phyloP scores from a whole-genome alignment of 352 stramenopile genomes.

The Phytophthora tubulina region DNA sequence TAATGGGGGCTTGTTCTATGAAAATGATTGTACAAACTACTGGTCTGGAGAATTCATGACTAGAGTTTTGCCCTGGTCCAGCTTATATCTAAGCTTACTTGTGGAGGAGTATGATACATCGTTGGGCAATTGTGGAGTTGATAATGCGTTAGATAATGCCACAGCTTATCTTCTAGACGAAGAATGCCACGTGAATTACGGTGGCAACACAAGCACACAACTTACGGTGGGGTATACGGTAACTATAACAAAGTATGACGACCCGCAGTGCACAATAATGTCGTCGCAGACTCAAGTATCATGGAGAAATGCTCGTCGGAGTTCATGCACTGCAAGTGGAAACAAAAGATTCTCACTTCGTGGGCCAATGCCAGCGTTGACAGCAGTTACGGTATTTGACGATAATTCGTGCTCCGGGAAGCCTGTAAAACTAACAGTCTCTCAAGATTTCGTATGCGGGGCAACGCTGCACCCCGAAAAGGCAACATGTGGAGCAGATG shows the following conservation, averaged over 20 bases:
- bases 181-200: constrained; percentile 3
- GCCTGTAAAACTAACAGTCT: constrained; percentile 10
- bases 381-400: constrained; percentile 6
- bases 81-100: constrained; percentile 3
- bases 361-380: constrained; percentile 2
- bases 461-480: constrained; percentile 2
- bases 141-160: neutral
- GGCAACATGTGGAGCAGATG: neutral
- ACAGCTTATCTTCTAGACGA: constrained; percentile 15
- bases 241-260: constrained; percentile 4
- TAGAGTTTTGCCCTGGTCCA: constrained; percentile 7
- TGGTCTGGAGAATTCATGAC: neutral
- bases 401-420: constrained; percentile 5
- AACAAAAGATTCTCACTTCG: neutral
- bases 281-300: constrained; percentile 3
- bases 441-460: constrained; percentile 15
- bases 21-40: constrained; percentile 11
- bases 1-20: neutral
- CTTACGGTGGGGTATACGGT: constrained; percentile 8
- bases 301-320: neutral
- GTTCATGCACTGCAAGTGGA: neutral
- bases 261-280: neutral
- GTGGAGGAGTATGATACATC: constrained; percentile 14
- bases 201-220: constrained; percentile 2
- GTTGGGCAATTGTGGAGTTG: neutral